These are phyloP conservation scores for Tremella yokohamensis DNA, from an alignment of 768 basidiomycete species.

Conservation along the genomic window DNA sequence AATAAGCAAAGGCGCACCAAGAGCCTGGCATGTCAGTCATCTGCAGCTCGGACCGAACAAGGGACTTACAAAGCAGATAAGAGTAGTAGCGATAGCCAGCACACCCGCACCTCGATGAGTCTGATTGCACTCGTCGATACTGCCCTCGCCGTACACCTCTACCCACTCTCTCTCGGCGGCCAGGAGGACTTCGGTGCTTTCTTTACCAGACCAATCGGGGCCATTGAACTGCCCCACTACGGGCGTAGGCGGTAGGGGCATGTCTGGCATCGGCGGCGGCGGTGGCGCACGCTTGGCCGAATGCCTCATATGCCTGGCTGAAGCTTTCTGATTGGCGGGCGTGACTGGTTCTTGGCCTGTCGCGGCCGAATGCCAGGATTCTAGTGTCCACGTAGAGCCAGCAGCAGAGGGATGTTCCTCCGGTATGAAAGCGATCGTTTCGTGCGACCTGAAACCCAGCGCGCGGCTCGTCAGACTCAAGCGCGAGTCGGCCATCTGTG, in stretches of 20 bases:
- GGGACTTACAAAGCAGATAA: conserved; percentile 37
- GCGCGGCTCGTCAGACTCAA: background rate
- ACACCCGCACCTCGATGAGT: conserved; percentile 27
- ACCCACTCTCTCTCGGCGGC: conserved; percentile 35
- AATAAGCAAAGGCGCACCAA: conserved; percentile 24
- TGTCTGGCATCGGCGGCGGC: conserved; percentile 38
- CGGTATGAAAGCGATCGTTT: conserved; percentile 14
- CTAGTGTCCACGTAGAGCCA: conserved; percentile 32
- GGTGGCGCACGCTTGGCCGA: conserved; percentile 29
- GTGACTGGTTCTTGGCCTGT: background rate
- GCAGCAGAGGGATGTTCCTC: conserved; percentile 8
- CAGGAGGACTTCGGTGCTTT: conserved; percentile 36
- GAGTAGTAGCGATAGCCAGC: conserved; percentile 14
- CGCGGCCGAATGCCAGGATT: conserved; percentile 26
- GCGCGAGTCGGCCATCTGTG: conserved; percentile 1
- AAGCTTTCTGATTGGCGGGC: conserved; percentile 6
- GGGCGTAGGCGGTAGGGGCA: conserved; percentile 44
- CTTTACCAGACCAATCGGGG: conserved; percentile 19
- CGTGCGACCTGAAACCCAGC: background rate
- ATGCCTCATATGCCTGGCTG: background rate
- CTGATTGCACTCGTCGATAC: conserved; percentile 31
- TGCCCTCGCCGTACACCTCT: conserved; percentile 27
- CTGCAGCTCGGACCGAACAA: background rate
- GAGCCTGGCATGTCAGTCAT: conserved; percentile 16
- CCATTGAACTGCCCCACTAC: conserved; percentile 20